Evolutionary conservation across 2,329 filamentous ascomycete genomes (phyloP), one percentile per base, ranked within the genome.

Genomic region (Geosmithia putterillii): DNA sequence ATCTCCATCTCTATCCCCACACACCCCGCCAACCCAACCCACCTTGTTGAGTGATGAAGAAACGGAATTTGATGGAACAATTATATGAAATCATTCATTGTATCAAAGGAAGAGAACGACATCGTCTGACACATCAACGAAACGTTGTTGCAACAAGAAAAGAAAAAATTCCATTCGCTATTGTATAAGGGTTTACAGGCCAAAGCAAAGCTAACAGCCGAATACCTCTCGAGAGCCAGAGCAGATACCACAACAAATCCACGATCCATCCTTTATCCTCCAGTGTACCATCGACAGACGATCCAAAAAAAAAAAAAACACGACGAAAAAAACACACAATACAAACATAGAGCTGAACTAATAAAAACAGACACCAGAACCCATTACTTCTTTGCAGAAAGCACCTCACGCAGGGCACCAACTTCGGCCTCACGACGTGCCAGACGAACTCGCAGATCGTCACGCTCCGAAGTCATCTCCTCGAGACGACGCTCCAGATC

Each of bases 381-480:
- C n/a, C 3, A 21, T 15, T 28, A 62, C 45, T 56, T 61, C 17
- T 46, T 52, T 4, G 44, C 48, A 46, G 18, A 8, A 7, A 72
- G 52, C 59, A 77, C 64, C 47, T 69, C 71, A 51, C 72, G 68
- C 45, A 85, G 60, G 10, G 79, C 73, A 45, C 76, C 71, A 1
- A 74, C 69, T 61, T 85, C 79, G 3, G 79, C 79, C 58, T 85
- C 79, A 43, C 78, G 68, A 52, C 76, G 66, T 9, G 78, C 79
- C 46, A 83, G 69, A 47, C 73, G 69, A 43, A 84, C 61, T 44
- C 71, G 73, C 51, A 84, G 57, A 15, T 76, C 76, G 51, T 86
- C 80, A 17, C 79, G 63, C 54, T 85, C 81, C 40, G 67, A 59
- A 46, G 73, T 73, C 54, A 79, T 70, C 38, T 72, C 67, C 40